Base-by-base conservation (phyloP, 2,329 filamentous ascomycete genomes). In the Daldinia sp. region DNA sequence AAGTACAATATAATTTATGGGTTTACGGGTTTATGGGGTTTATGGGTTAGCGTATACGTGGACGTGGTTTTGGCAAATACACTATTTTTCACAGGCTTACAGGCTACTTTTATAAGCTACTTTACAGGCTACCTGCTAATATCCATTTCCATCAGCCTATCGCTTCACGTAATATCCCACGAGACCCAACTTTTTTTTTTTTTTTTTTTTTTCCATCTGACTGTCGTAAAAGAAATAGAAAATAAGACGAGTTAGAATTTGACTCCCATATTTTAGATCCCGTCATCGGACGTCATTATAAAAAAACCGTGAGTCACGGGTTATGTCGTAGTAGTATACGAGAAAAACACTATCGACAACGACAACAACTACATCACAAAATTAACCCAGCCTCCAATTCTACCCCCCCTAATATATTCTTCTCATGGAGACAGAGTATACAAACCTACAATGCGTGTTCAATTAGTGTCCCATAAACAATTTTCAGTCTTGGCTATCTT, bases 241-340 rank as follows among this genome's bases (percentile, higher is more conserved):
- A 45, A 45, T 23, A 23, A 41, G 29, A 29, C 11, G 39, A 51
- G 13, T 17, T 23, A 61, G 50, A 52, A 45, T 54, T 19, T 21
- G 27, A 30, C 30, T 39, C 32, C 32, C 39, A 35, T 30, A 23
- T 19, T 29, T 60, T 35, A 59, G 51, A 64, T 62, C 61, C 64
- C 64, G 64, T 64, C 61, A 67, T 67, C 61, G 61, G 64, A 64
- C 48, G 37, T 58, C 47, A 48, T 47, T 51, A 50, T 25, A 25
- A 35, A 41, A 21, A 11, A 37, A n/a, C 45, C 54, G 39, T 64
- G 64, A 67, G 53, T 67, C 57, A 66, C 60, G 56, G 45, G 47
- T 2, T 5, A n/a, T n/a, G n/a, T n/a, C n/a, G 19, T 43, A 25
- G 3, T 21, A 25, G 13, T 45, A 45, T 23, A 23, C n/a, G n/a